Conservation (phyloP, 306 rosid species). For the Vachellia collinsii region DNA sequence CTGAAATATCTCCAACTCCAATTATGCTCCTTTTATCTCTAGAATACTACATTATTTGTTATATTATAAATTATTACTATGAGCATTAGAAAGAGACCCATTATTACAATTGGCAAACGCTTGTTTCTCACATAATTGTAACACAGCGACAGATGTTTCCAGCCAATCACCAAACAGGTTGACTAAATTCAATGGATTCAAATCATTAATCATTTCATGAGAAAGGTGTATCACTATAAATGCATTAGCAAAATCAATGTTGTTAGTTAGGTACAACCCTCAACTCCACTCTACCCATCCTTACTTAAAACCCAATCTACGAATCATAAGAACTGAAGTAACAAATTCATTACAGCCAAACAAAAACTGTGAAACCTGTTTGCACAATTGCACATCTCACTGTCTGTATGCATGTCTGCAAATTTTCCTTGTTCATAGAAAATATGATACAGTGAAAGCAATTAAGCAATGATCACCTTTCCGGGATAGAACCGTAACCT, state of each 20-base stretch:
- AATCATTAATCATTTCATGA: too few species aligned
- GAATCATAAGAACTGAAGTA: conserved; percentile 15
- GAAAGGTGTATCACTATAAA: too few species aligned
- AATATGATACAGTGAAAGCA: conserved; percentile 23
- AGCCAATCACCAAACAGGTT: neutral
- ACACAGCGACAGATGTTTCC: conserved; percentile 13
- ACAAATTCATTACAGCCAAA: conserved; percentile 19
- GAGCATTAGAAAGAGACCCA: neutral
- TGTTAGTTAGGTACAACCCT: neutral
- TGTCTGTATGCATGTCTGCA: neutral
- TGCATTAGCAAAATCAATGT: conserved; percentile 9
- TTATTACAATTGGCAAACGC: neutral
- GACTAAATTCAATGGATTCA: too few species aligned
- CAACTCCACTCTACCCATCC: conserved; percentile 14
- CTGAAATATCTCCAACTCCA: conserved; percentile 93
- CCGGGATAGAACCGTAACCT: conserved; percentile 74
- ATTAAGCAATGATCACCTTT: conserved; percentile 54
- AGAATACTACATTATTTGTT: conserved; percentile 62
- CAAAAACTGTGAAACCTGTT: conserved; percentile 15
- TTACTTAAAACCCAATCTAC: neutral
- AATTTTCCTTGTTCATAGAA: conserved; percentile 25
- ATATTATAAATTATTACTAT: conserved; percentile 35
- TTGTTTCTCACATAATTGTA: too few species aligned
- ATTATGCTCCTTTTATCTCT: conserved; percentile 90
- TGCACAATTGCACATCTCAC: neutral